A percentile compares a stretch with the other conserved stretches of the same genome.
Evolutionary conservation across 352 stramenopile genomes (phyloP).

Genomic region (Saprolegnia parasitica): DNA sequence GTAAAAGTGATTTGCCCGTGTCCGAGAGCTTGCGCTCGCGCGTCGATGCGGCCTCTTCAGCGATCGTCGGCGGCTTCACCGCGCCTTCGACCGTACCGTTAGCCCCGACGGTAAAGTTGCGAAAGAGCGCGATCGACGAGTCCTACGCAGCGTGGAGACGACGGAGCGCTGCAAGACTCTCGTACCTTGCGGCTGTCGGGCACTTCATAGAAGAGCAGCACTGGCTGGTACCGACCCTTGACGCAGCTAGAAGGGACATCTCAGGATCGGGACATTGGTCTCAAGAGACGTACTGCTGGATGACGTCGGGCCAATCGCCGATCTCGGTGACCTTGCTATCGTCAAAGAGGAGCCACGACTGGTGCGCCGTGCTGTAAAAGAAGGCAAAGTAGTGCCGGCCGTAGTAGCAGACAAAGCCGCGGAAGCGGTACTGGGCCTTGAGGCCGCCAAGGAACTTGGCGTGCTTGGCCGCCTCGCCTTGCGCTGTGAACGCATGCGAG

Average conservation of each 20-base stretch:
- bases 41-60: conserved; percentile 1
- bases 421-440: conserved; percentile 69
- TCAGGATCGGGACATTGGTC: background rate
- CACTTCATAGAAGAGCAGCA: conserved; percentile 81
- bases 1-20: background rate
- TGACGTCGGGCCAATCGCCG: conserved; percentile 68
- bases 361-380: conserved; percentile 81
- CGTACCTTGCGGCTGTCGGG: conserved; percentile 59
- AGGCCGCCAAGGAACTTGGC: conserved; percentile 51
- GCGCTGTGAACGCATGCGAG: conserved; percentile 65
- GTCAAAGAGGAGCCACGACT: conserved; percentile 84
- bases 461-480: conserved; percentile 60
- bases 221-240: conserved; percentile 76
- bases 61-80: background rate
- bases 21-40: conserved; percentile 9
- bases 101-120: background rate
- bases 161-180: background rate
- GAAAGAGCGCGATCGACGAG: conserved; percentile 49
- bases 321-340: conserved; percentile 75
- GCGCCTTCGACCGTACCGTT: background rate
- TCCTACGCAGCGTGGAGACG: conserved; percentile 32
- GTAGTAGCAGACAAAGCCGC: conserved; percentile 83
- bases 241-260: conserved; percentile 31
- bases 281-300: conserved; percentile 39
- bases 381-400: conserved; percentile 76